Evolutionary conservation across 1,139 yeast genomes (phyloP), one percentile per base, ranked within the genome.

Genomic region (Starmera stellimalicola): DNA sequence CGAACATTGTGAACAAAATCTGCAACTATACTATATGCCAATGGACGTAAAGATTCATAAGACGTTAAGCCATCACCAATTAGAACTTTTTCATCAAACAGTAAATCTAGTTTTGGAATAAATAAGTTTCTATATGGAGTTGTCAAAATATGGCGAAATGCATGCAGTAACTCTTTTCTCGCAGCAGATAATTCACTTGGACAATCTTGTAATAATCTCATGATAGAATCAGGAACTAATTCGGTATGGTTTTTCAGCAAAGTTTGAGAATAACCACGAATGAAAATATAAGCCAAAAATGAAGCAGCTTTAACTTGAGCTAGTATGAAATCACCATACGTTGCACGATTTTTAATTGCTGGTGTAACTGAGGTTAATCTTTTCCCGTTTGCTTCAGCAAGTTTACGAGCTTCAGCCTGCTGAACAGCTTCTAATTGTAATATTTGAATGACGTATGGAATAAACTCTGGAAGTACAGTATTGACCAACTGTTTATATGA

Each of bases 291-390:
- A 0, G 98, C 97, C 50, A 93, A 64, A 46, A 93, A 91, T 0
- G 96, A 85, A 35, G 95, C 93, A 2, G 97, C 95, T 55, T 93
- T 93, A 27, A 93, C 95, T 57, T 93, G 99, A n/a, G 95, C 93
- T 27, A 84, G 63, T 15, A 91, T 77, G 50, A 91, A 84, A 46
- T 93, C 98, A 40, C 93, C 83, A 57, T 80, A 91, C 0, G 84
- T 80, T 15, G 76, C 68, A 46, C 95, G 70, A 51, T 84, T 84
- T 37, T 71, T 73, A 42, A 91, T 80, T n/a, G 73, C 71, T 2
- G 93, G 82, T 2, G 78, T 65, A 17, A 68, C 65, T 0, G 73
- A 62, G 0, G 77, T 70, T 36, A 68, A 65, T 33, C 68, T 58
- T 38, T 68, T 66, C 4, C 81, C 77, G 19, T 67, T 61, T 7